Evolutionary conservation across 1,139 yeast species (phyloP).

Genomic region (Zhuliangozyma parablackwelliae): DNA sequence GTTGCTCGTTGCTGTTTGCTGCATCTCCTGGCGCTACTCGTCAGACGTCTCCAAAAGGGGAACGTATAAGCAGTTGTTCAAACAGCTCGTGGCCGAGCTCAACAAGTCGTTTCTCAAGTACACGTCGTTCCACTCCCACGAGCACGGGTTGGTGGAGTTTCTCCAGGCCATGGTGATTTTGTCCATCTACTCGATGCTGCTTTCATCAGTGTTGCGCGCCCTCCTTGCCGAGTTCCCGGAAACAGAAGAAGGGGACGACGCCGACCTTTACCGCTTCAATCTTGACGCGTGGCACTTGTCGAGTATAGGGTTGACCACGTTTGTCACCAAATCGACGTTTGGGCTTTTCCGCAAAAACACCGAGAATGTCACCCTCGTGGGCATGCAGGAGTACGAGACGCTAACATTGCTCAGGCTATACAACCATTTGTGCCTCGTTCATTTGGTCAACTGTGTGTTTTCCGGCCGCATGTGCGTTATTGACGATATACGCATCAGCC

Average conservation of each 20-base stretch:
- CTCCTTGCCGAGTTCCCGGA: no score
- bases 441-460: conserved; percentile 62
- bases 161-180: conserved; percentile 62
- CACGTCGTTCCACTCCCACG: conserved; percentile 16
- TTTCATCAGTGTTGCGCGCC: conserved; percentile 41
- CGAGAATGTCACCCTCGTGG: conserved; percentile 3
- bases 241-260: conserved; percentile 5
- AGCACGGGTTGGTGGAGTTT: conserved; percentile 48
- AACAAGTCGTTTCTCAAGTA: conserved; percentile 30
- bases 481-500: conserved; percentile 59
- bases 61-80: conserved; percentile 22
- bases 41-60: conserved; percentile 18
- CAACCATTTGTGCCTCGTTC: conserved; percentile 71
- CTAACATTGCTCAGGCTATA: conserved; percentile 57
- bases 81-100: conserved; percentile 39
- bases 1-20: conserved; percentile 62
- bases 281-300: conserved; percentile 63
- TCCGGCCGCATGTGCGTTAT: conserved; percentile 74
- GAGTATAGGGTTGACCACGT: conserved; percentile 55
- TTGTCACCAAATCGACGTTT: conserved; percentile 42
- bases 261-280: conserved; percentile 18
- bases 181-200: conserved; percentile 56
- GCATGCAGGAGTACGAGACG: conserved; percentile 37
- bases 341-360: conserved; percentile 18
- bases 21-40: conserved; percentile 52